Base-by-base conservation (phyloP, 2,329 filamentous ascomycete species). In the Aspergillus caelatus region DNA sequence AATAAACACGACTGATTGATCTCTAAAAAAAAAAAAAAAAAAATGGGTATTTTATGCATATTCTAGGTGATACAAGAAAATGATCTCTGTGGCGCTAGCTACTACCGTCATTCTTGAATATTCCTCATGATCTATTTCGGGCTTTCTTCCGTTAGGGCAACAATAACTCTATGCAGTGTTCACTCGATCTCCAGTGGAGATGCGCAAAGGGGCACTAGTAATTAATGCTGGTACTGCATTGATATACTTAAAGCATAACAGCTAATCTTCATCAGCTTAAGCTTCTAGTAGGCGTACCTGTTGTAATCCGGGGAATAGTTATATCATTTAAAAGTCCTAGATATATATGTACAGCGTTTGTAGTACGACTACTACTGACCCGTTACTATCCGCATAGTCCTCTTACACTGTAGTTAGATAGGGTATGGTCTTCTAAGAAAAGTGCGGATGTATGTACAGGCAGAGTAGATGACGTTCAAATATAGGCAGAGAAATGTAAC, bases 21-120 rank as follows among this genome's bases (percentile, higher is more conserved):
- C n/a, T 14, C 11, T 26, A 19, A 28, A 48, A 26, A 16, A 6
- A 1, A 26, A 46, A 19, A 28, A 48, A 26, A 16, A 6, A 1
- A 26, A 46, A 46, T 14, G 12, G 10, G 4, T 3, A 46, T 28
- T 12, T n/a, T 26, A 5, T 23, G 28, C 23, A 28, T 45, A 34
- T 10, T 30, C 26, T 30, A 53, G 52, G 54, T 12, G 5, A 36
- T 68, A 66, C 73, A 71, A 74, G 72, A 72, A 69, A 72, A 69
- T 70, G 30, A 36, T 26, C 65, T 54, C 58, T 59, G 55, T 23
- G n/a, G 56, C 32, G 16, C 45, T 58, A 26, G 41, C 30, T 48
- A 48, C 41, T 9, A 4, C 23, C 28, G 11, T 26, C 21, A 48
- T 26, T 14, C 45, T 26, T 28, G 21, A 16, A 48, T 48, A 2